Percentiles rank a stretch among this genome's conserved stretches.
These are phyloP conservation scores for Nicotiana knightiana DNA, from an alignment of 257 asterid genomes.

Conservation along the genomic window DNA sequence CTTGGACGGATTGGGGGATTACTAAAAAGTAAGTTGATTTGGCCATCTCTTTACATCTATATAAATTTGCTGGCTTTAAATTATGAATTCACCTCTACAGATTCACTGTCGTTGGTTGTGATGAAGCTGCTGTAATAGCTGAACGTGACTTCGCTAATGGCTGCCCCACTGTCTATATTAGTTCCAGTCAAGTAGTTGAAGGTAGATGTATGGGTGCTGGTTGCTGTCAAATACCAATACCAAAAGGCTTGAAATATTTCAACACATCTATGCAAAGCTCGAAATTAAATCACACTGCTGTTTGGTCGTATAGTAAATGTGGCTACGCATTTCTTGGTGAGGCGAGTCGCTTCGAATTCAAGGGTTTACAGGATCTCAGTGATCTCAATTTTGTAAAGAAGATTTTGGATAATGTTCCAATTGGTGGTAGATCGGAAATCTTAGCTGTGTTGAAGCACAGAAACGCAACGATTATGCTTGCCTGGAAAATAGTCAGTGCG, in stretches of 20 bases:
- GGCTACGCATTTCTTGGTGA: constrained; percentile 66
- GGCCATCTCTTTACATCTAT: no score
- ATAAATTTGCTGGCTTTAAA: no score
- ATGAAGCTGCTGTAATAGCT: constrained; percentile 29
- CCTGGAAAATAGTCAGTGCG: constrained; percentile 35
- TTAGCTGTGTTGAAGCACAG: constrained; percentile 29
- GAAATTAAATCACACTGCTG: constrained; percentile 21
- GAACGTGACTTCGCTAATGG: constrained; percentile 41
- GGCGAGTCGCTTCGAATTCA: constrained; percentile 28
- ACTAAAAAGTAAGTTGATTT: no score
- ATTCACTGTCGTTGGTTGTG: constrained; percentile 58
- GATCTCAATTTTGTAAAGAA: constrained; percentile 37
- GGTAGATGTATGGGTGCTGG: constrained; percentile 60
- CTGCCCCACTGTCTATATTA: constrained; percentile 39
- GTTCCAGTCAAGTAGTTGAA: constrained; percentile 25
- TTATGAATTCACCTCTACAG: not conserved
- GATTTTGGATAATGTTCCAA: constrained; percentile 26
- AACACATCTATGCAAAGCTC: not conserved
- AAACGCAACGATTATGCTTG: constrained; percentile 31
- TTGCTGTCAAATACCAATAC: constrained; percentile 62
- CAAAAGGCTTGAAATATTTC: constrained; percentile 33
- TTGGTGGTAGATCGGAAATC: constrained; percentile 61
- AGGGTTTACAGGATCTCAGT: constrained; percentile 36
- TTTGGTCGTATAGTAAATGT: constrained; percentile 40
- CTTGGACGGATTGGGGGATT: no score